Base-by-base conservation (phyloP, 1,284 basidiomycete genomes). In the Athelia psychrophila region DNA sequence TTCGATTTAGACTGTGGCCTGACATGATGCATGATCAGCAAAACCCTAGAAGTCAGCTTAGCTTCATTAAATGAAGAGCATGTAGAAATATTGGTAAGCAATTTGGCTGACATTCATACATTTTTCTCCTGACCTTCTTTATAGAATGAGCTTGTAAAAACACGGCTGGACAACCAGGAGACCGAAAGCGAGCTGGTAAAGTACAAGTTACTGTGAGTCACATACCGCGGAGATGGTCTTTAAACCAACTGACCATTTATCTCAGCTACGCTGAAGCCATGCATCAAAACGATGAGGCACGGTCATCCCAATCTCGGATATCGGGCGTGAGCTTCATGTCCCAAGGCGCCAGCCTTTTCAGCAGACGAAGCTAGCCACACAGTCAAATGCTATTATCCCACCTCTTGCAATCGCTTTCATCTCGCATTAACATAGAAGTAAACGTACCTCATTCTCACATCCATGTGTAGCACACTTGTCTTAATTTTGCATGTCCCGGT, bases 151-250 rank as follows among this genome's bases (percentile, higher is more conserved):
- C 80, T 97, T 3, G 95, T 98, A 3, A 91, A 87, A 73, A 78
- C 85, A 54, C 83, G 94, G 51, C 73, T 97, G 32, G 84, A 86
- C 54, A 90, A 91, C 61, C 95, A 98, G 66, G 93, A 96, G 64
- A 77, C 93, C 54, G 95, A 97, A 68, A 81, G 83, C 51, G 91
- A 97, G 66, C 81, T 97, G 10, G 93, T 97, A 32, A 83, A 88
- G 40, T 97, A 95, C 69, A 97, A 96, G 69, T 72, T 95, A 35
- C 69, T 95, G 91, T 93, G 61, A 67, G 91, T 76, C 25, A 48
- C 9, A 51, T n/a, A 27, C 46, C 24, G 30, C 24, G 30, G 23
- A 45, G 24, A 45, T 54, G 22, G 27, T 23, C 25, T 23, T 20
- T 54, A 30, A 50, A 44, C 36, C 3, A 52, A 36, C 48, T 19